Conservation (phyloP, 495 filamentous ascomycete genomes). For the Bryoglossum gracile region DNA sequence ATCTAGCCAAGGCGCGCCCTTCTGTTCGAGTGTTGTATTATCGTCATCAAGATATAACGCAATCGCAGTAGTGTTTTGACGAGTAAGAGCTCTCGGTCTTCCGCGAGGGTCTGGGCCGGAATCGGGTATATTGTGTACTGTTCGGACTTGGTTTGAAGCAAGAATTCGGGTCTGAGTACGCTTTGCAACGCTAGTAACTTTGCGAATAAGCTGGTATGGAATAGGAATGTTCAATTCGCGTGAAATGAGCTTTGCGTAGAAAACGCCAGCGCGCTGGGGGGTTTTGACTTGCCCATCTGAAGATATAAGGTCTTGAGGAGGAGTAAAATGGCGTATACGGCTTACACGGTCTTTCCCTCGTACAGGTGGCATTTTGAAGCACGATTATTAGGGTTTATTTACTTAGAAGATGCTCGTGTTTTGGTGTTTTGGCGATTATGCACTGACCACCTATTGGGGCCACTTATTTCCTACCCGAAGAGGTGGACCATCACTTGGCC, state of each 20-base stretch:
- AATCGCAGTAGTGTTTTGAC: background rate
- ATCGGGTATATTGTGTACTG: background rate
- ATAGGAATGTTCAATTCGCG: background rate
- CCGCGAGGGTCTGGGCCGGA: background rate
- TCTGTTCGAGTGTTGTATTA: background rate
- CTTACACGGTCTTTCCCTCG: background rate
- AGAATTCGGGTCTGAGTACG: background rate
- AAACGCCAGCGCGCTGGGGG: background rate
- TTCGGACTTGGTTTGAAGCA: background rate
- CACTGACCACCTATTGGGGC: background rate
- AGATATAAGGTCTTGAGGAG: background rate
- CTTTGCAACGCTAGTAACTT: background rate
- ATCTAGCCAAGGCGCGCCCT: constrained; percentile 7
- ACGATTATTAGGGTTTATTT: background rate
- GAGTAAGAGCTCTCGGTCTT: background rate
- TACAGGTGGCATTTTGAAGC: background rate
- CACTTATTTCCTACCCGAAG: background rate
- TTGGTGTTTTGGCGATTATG: background rate
- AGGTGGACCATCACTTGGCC: too few relatives aligned
- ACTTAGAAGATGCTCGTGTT: background rate
- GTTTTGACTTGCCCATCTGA: background rate
- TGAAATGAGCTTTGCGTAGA: background rate
- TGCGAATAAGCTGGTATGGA: background rate
- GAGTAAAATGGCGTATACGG: background rate
- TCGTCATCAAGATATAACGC: background rate